Base-by-base conservation (phyloP, 164 flowering plant genomes). In the Warburgia ugandensis region DNA sequence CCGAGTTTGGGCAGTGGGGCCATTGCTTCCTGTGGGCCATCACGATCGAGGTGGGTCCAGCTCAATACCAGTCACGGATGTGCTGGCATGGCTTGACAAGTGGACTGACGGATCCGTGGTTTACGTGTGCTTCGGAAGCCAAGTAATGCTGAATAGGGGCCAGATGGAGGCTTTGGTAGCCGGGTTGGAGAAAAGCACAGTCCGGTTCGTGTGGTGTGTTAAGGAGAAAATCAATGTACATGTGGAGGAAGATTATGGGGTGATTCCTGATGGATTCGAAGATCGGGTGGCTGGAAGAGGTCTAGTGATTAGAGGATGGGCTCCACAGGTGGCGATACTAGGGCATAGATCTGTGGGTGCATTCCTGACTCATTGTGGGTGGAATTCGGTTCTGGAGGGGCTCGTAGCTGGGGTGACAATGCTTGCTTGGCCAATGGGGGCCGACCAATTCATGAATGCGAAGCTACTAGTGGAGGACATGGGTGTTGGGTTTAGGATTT, bases 401-500 rank as follows among this genome's bases (percentile, higher is more conserved):
- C 23, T 76, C 6, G 70, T 33, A 3, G 59, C 62, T 0, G 83
- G 87, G 3, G 73, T 65, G 5, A 22, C 51, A 47, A 40, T 80
- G 29, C 56, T 77, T 39, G 77, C 72, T 0, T 80, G 86, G 83
- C 83, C 83, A 6, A 77, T 76, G 83, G 77, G 65, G 30, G 86
- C 79, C 0, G 83, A 80, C 62, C 81, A 75, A 39, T 70, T 46
- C 36, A 38, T 68, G 28, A 70, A 76, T 29, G 76, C 75, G 0
- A 54, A 54, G 59, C 52, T 73, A n/a, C 8, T 77, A 53, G 79
- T 56, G 26, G 77, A 74, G 5, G 47, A 73, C 2, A 6, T 54
- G 61, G 69, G 69, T 0, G 72, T 54, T 12, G 82, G 70, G 0
- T 69, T 69, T 1, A 20, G 52, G 35, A 70, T 67, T 0, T 73